A percentile compares a stretch with the other conserved stretches of the same genome.
These are phyloP conservation scores for Populus hybrid DNA, from an alignment of 441 rosid genomes.

Conservation along the genomic window DNA sequence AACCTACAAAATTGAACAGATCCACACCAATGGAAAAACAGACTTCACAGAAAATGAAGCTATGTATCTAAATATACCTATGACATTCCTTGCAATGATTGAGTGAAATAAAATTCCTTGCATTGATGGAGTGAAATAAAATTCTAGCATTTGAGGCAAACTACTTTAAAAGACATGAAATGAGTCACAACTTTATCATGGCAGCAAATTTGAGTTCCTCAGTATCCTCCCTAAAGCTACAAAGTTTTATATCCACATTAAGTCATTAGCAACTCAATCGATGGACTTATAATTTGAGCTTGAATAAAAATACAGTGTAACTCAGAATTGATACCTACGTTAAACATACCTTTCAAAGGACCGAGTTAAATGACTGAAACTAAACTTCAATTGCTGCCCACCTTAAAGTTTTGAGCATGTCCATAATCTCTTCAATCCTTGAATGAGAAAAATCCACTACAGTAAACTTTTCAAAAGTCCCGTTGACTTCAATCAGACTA, in stretches of 20 bases:
- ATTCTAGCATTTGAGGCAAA: background rate
- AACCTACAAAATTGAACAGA: background rate
- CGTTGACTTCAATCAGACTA: slow-evolving; percentile 50
- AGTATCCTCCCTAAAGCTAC: background rate
- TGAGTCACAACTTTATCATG: too few relatives aligned
- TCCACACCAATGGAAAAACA: background rate
- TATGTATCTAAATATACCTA: background rate
- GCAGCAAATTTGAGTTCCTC: background rate
- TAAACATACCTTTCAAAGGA: background rate
- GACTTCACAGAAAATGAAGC: background rate
- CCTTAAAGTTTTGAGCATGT: slow-evolving; percentile 32
- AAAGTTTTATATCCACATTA: background rate
- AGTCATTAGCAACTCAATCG: background rate
- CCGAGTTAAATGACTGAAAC: background rate
- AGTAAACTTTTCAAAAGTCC: slow-evolving; percentile 40
- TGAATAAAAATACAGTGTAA: background rate
- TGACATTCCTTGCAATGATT: background rate
- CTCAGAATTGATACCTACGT: background rate
- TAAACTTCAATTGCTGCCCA: slow-evolving; percentile 27
- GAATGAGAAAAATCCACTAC: slow-evolving; percentile 44
- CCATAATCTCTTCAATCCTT: slow-evolving; percentile 38
- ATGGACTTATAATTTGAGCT: background rate
- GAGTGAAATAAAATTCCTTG: background rate
- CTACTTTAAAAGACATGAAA: background rate
- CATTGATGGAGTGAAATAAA: background rate